A percentile compares a stretch with the other conserved stretches of the same genome.
These are phyloP conservation scores for Domatiomyces catenatus DNA, from an alignment of 2,329 filamentous ascomycete species.

Conservation along the genomic window DNA sequence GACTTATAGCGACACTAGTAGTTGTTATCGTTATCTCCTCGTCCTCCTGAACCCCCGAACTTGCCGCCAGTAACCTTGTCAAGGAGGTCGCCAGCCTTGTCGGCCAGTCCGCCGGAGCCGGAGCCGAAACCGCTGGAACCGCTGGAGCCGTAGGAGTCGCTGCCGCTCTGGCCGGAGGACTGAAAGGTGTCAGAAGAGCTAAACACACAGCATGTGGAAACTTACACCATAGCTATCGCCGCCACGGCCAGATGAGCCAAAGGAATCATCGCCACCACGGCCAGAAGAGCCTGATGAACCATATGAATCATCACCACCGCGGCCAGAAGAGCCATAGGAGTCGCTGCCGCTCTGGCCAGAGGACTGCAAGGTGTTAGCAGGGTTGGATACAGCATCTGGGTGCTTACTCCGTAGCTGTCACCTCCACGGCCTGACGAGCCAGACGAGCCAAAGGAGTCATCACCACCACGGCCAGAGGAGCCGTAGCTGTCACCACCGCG, in stretches of 20 bases:
- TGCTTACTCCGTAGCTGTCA: background rate
- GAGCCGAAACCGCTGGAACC: background rate
- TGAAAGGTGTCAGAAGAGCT: background rate
- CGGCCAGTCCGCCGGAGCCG: background rate
- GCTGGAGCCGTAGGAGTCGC: background rate
- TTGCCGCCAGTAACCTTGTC: background rate
- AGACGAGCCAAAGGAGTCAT: background rate
- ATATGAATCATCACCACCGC: constrained; percentile 10
- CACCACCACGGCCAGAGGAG: constrained; percentile 6
- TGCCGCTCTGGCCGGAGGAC: constrained; percentile 5
- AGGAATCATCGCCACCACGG: constrained; percentile 2
- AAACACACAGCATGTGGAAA: too few species aligned
- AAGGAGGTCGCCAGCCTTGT: background rate
- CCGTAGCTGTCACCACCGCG: constrained; percentile 12
- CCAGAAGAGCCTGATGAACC: constrained; percentile 7
- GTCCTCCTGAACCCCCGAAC: background rate
- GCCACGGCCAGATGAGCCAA: constrained; percentile 6
- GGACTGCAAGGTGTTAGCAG: background rate
- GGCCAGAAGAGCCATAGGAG: constrained; percentile 7
- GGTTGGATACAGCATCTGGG: too few species aligned
- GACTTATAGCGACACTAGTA: background rate
- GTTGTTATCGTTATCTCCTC: background rate
- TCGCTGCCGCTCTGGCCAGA: background rate
- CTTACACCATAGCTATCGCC: constrained; percentile 14
- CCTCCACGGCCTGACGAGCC: constrained; percentile 11